Evolutionary conservation across 169 alveolate species (phyloP), one percentile per base, ranked within the genome.

Genomic region (Cryptosporidium andersoni): DNA sequence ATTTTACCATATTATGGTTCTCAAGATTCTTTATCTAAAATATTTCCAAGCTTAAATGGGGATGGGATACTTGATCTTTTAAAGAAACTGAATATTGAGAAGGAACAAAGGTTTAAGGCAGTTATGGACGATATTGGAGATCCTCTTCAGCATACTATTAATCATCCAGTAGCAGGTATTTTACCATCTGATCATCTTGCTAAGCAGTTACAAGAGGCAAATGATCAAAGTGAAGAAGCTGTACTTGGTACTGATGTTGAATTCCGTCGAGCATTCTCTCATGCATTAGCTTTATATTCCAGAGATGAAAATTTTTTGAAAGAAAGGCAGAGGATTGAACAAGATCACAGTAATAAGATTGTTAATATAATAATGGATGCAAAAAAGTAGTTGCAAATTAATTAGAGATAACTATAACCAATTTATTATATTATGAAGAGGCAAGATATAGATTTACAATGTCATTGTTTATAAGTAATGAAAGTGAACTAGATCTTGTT

Each of bases 221-320:
- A 74, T 58, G 36, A 3, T 2, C 49, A 11, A 42, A 74, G 85
- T 51, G 85, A 74, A 45, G 47, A 74, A 8, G 14, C 25, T 11
- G 5, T 74, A 1, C 36, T 74, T 42, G 74, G 58, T 6, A 58
- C 85, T 8, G 65, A 60, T 16, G 9, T 47, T 16, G 85, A 74
- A 16, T 8, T 16, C 11, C 55, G 60, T 14, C 55, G 67, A 16
- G 8, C 42, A 58, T 74, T 74, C 45, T 47, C 85, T 16, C 85
- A 74, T 45, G 85, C 85, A 53, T 45, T 74, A 11, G 66, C 85
- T 11, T 43, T 74, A 12, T 74, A 56, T 60, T 74, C 85, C 55
- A 56, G 85, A 56, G 85, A 74, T 4, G 39, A 53, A n/a, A 68
- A 60, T 12, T 74, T 74, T 45, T 25, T 43, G 12, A 11, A n/a